Conservation (phyloP, 202 grass and related monocot genomes). For the Setaria italica region DNA sequence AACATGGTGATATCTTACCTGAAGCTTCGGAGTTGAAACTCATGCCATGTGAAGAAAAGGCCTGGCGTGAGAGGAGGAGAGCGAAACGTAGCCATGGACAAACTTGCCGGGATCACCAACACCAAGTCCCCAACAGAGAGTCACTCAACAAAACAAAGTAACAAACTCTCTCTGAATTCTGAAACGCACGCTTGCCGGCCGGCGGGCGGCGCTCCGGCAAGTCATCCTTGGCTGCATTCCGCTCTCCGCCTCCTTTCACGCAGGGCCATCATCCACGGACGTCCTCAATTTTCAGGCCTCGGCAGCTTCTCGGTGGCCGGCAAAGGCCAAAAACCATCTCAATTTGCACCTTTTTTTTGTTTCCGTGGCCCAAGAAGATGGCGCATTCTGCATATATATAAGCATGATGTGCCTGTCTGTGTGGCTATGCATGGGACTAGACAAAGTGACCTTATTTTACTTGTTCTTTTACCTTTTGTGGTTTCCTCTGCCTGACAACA, state of each 20-base stretch:
- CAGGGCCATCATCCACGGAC: neutral
- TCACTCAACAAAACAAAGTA: neutral
- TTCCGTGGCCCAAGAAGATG: neutral
- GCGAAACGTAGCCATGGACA: neutral
- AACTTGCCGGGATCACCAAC: neutral
- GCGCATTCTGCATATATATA: neutral
- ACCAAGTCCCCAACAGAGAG: neutral
- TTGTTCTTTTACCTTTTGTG: neutral
- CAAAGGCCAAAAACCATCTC: neutral
- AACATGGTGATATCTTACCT: no score
- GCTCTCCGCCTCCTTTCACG: neutral
- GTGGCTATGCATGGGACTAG: neutral
- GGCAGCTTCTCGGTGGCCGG: neutral
- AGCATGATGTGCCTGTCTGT: neutral
- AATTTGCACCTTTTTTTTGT: no score
- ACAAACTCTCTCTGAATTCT: neutral
- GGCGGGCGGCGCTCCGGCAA: neutral
- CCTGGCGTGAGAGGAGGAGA: neutral
- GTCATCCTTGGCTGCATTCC: constrained; percentile 13
- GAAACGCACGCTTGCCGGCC: neutral
- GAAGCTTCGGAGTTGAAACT: no score
- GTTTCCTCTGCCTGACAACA: neutral
- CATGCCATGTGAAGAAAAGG: neutral
- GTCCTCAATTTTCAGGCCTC: neutral
- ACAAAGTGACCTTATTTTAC: neutral